Base-by-base conservation (phyloP, 139 green algal species). In the Chlamydomonas asymmetrica region DNA sequence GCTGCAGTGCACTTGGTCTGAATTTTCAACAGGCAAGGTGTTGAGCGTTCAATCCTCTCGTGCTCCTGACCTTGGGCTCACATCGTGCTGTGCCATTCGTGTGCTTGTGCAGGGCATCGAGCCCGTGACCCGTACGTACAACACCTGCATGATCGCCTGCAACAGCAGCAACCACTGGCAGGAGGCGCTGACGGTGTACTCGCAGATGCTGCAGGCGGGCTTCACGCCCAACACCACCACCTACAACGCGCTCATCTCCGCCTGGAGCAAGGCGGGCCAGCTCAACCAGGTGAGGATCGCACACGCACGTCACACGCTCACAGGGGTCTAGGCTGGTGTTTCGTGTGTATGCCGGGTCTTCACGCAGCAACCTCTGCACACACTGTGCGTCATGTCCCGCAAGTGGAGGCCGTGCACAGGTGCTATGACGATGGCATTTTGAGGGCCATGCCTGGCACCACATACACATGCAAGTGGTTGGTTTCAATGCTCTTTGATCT, bases 221-320 rank as follows among this genome's bases (percentile, higher is more conserved):
- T 75, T 84, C 29, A 37, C 45, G 16, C 89, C 88, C 64, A 96
- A 95, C 81, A 85, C 86, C 23, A 93, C 90, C 31, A 94, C 84
- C 43, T 96, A 90, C 84, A 96, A 96, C 79, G 89, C 91, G 1
- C 69, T 94, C 38, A 94, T 95, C 73, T 88, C 81, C n/a, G 88
- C 88, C 8, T 88, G 88, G 78, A 91, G 84, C 74, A 92, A 92
- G 48, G 74, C 80, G 0, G 80, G 80, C 18, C 48, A 64, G 3
- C 80, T 82, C 34, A 69, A 85, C 18, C 70, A 78, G 71, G 71
- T 76, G 34, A 4, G 67, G 13, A 59, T 22, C 49, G n/a, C n/a
- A n/a, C n/a, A n/a, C n/a, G n/a, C n/a, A n/a, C n/a, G n/a, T n/a
- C n/a, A n/a, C n/a, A n/a, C 20, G 22, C 49, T 59, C 22, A 59